Base-by-base conservation (phyloP, 2,329 filamentous ascomycete species). In the Fusarium robinianum region DNA sequence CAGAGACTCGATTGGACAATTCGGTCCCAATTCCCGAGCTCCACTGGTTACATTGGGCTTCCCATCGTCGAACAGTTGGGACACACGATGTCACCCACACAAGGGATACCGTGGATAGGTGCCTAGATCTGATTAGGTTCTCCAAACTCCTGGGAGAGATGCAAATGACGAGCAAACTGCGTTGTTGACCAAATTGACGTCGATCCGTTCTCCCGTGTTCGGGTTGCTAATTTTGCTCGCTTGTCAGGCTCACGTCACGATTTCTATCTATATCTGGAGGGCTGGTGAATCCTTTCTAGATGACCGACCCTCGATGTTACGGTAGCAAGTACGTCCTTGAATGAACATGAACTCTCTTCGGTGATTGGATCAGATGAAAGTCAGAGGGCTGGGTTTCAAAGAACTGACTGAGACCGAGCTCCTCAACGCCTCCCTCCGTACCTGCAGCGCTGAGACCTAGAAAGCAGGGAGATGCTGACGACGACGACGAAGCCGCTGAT, bases 31-130 rank as follows among this genome's bases (percentile, higher is more conserved):
- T 25, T 40, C n/a, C 51, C 18, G 33, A 29, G 47, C 32, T n/a
- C n/a, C n/a, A n/a, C 39, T 45, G 51, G 51, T 55, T 55, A 49
- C 51, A 55, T 55, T 48, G 51, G 16, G n/a, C 24, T 45, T 12
- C 12, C 21, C 12, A 38, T 24, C 14, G 8, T 17, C 15, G 4
- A 18, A 41, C 29, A 30, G 29, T 23, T 41, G 30, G 39, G 39
- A 32, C 37, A 30, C 17, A 26, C 49, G 31, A 53, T 55, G 52
- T 44, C 17, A 55, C 49, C 52, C 49, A 50, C 22, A 19, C 33
- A 33, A 37, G 14, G 38, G 21, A 41, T 30, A 37, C 19, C n/a
- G n/a, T n/a, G n/a, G n/a, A 30, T 39, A 32, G 22, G 15, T 40
- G 17, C 29, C 41, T 30, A 30, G 33, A 34, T 34, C 43, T 23